Evolutionary conservation across 352 stramenopile genomes (phyloP).

Genomic region (Globisporangium nodosum): DNA sequence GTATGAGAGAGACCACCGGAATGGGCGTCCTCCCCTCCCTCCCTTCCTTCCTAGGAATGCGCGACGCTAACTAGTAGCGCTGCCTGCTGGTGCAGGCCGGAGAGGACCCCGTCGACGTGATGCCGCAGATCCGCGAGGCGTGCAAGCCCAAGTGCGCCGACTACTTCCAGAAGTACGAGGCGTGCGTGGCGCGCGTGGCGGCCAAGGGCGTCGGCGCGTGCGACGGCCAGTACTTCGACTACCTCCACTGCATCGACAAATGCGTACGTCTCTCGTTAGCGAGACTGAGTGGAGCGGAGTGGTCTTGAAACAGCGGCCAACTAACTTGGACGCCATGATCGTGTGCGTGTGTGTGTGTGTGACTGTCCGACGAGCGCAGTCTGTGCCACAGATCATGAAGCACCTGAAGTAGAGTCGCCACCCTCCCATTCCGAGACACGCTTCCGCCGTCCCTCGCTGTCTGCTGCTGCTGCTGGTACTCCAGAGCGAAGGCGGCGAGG

Average conservation of each 20-base stretch:
- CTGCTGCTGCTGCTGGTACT: background rate
- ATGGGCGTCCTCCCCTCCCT: background rate
- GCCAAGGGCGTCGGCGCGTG: constrained; percentile 90
- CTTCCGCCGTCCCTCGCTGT: background rate
- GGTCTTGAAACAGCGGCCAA: no score
- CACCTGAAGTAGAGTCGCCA: constrained; percentile 83
- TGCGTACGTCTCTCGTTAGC: constrained; percentile 61
- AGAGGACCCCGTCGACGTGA: constrained; percentile 92
- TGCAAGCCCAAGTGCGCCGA: constrained; percentile 90
- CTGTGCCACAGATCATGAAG: constrained; percentile 93
- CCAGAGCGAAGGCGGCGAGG: no score
- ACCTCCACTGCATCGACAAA: constrained; percentile 94
- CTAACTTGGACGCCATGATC: constrained; percentile 2
- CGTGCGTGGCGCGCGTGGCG: constrained; percentile 88
- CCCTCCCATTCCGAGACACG: background rate
- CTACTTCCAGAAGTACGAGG: constrained; percentile 87
- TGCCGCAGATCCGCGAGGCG: constrained; percentile 89
- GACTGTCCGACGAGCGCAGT: constrained; percentile 27
- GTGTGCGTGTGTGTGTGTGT: constrained; percentile 1
- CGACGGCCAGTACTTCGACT: constrained; percentile 95
- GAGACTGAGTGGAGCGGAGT: background rate
- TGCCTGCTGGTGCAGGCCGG: constrained; percentile 13
- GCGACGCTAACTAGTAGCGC: no score
- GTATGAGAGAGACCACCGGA: constrained; percentile 5
- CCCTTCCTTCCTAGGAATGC: background rate